These are phyloP conservation scores for Quercus bicolor DNA, from an alignment of 306 rosid genomes.

Conservation along the genomic window DNA sequence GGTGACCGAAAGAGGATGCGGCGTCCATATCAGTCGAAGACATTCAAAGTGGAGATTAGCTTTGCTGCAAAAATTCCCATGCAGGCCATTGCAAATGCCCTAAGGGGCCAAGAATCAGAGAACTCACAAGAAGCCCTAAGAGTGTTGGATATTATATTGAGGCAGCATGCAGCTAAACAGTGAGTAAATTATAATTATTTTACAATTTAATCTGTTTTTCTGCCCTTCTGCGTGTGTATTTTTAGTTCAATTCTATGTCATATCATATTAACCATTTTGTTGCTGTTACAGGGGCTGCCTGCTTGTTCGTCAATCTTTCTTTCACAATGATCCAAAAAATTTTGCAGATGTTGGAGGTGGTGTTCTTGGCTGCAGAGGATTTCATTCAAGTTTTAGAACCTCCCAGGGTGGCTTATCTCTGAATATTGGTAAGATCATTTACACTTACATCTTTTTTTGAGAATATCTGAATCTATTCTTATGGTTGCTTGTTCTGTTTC, in stretches of 20 bases:
- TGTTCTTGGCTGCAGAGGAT: constrained; percentile 84
- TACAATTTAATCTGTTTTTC: background rate
- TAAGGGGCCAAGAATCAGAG: constrained; percentile 81
- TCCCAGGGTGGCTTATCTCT: constrained; percentile 84
- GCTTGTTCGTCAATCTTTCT: constrained; percentile 83
- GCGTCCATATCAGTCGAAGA: constrained; percentile 56
- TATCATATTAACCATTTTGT: background rate
- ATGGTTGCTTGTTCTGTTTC: background rate
- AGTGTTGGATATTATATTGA: constrained; percentile 73
- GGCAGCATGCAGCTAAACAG: constrained; percentile 97
- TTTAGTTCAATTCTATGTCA: background rate
- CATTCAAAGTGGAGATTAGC: constrained; percentile 72
- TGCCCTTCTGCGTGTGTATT: background rate
- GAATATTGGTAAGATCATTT: constrained; percentile 54
- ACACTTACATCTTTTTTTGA: background rate
- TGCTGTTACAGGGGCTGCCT: constrained; percentile 76
- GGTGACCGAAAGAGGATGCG: constrained; percentile 70
- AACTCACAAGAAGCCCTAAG: constrained; percentile 83
- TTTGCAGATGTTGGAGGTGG: constrained; percentile 85
- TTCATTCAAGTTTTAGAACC: constrained; percentile 89
- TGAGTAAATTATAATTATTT: constrained; percentile 28
- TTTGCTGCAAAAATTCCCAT: constrained; percentile 81
- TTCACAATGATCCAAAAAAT: constrained; percentile 61
- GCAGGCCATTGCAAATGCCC: constrained; percentile 71
- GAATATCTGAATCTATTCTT: background rate